Percentiles rank a stretch among this genome's conserved stretches.
Conservation (phyloP, 2,329 filamentous ascomycete species). For the Lojkania enalia region DNA sequence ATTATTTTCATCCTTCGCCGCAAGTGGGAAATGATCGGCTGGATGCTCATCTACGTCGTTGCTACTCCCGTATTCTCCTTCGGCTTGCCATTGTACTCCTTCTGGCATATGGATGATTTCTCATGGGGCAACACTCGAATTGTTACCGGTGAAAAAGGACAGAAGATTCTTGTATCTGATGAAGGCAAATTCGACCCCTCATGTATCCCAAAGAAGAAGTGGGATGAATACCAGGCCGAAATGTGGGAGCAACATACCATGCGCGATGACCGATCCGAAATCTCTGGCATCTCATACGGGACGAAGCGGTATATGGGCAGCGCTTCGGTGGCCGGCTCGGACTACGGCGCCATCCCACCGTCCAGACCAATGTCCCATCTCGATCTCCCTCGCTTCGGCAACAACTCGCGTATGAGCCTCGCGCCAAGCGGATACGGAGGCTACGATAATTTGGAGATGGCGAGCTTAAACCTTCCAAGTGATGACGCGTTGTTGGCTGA, state of each 20-base stretch:
- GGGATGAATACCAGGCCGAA: conserved; percentile 98
- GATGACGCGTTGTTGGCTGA: conserved; percentile 91
- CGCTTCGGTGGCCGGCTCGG: conserved; percentile 51
- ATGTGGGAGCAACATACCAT: conserved; percentile 96
- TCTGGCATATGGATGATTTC: conserved; percentile 99
- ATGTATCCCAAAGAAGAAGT: conserved; percentile 95
- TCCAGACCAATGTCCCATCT: conserved; percentile 62
- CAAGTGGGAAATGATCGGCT: conserved; percentile 99
- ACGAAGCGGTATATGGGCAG: conserved; percentile 68
- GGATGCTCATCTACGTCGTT: conserved; percentile 95
- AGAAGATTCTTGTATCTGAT: conserved; percentile 90
- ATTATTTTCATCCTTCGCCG: conserved; percentile 95
- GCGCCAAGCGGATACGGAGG: conserved; percentile 62
- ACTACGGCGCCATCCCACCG: conserved; percentile 65
- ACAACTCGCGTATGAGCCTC: conserved; percentile 53
- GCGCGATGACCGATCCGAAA: conserved; percentile 77
- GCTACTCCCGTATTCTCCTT: conserved; percentile 92
- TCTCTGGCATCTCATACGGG: conserved; percentile 92
- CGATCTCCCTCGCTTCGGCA: conserved; percentile 57
- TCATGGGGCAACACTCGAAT: conserved; percentile 99
- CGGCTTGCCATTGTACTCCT: conserved; percentile 86
- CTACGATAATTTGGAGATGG: conserved; percentile 63
- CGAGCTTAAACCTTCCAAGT: conserved; percentile 74
- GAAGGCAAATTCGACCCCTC: conserved; percentile 96
- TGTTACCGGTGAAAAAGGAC: conserved; percentile 89